These are phyloP conservation scores for Fusarium floridanum DNA, from an alignment of 2,329 filamentous ascomycete species.

Conservation along the genomic window DNA sequence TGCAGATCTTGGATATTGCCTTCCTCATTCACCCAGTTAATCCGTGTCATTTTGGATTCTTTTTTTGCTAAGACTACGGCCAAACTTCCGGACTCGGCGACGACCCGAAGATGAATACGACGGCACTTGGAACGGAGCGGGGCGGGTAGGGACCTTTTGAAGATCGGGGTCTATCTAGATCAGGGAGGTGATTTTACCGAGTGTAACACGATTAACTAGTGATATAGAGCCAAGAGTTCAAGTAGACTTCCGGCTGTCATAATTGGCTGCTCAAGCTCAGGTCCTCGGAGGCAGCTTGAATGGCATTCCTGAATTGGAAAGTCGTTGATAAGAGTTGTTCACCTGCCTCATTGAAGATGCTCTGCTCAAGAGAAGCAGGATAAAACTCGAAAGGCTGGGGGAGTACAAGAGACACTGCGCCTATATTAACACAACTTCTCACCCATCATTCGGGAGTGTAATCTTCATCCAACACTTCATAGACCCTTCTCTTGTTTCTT, in stretches of 20 bases:
- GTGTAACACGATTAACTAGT: not conserved
- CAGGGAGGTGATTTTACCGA: not conserved
- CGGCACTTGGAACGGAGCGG: not conserved
- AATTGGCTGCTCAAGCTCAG: not conserved
- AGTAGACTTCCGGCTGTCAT: not conserved
- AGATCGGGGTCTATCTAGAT: not conserved
- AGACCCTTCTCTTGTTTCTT: not conserved
- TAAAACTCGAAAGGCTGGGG: not conserved
- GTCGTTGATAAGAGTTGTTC: not conserved
- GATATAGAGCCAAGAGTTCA: not conserved
- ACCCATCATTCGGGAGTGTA: not conserved
- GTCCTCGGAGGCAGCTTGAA: not conserved
- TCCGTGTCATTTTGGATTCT: not conserved
- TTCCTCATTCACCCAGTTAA: not conserved
- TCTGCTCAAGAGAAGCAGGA: not conserved
- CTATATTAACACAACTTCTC: not conserved
- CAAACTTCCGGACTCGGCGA: not conserved
- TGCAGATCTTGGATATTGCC: not conserved
- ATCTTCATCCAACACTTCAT: not conserved
- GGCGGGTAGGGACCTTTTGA: not conserved
- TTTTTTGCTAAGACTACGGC: not conserved
- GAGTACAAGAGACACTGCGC: not conserved
- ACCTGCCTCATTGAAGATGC: not conserved
- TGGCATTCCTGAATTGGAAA: not conserved
- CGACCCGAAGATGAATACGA: not conserved